Percentiles rank a stretch among this genome's conserved stretches.
Conservation (phyloP, 306 rosid genomes). For the Medicago ruthenica region DNA sequence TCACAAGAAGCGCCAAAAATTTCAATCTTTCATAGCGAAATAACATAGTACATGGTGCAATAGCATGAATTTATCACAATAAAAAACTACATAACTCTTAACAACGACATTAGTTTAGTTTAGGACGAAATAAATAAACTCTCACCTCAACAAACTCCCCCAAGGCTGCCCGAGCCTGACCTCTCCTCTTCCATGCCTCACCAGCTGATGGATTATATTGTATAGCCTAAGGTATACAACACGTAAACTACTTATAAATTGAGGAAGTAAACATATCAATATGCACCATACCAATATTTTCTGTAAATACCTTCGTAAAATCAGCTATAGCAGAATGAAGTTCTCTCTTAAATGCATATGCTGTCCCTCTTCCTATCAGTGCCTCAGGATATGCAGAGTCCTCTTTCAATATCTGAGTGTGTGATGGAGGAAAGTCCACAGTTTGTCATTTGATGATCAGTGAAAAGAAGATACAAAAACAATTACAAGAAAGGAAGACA, state of each 20-base stretch:
- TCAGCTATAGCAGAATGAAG: conserved; percentile 88
- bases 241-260: conserved; percentile 28
- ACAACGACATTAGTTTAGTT: conserved; percentile 19
- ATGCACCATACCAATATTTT: conserved; percentile 35
- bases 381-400: conserved; percentile 96
- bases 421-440: conserved; percentile 34
- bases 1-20: conserved; percentile 7
- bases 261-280: conserved; percentile 34
- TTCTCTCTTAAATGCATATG: conserved; percentile 90
- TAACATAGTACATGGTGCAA: conserved; percentile 2
- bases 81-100: conserved; percentile 19
- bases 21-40: conserved; percentile 1
- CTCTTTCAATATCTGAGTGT: conserved; percentile 82
- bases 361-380: conserved; percentile 95
- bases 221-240: conserved; percentile 71
- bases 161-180: conserved; percentile 98
- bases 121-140: conserved; percentile 1
- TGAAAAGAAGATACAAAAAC: conserved; percentile 14
- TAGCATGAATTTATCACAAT: conserved; percentile 14
- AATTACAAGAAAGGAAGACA: conserved; percentile 29
- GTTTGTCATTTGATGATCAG: conserved; percentile 29
- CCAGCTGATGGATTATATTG: conserved; percentile 85
- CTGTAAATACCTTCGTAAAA: conserved; percentile 81
- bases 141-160: conserved; percentile 90
- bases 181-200: conserved; percentile 99